These are phyloP conservation scores for Castanea crenata DNA, from an alignment of 306 rosid species.

Conservation along the genomic window DNA sequence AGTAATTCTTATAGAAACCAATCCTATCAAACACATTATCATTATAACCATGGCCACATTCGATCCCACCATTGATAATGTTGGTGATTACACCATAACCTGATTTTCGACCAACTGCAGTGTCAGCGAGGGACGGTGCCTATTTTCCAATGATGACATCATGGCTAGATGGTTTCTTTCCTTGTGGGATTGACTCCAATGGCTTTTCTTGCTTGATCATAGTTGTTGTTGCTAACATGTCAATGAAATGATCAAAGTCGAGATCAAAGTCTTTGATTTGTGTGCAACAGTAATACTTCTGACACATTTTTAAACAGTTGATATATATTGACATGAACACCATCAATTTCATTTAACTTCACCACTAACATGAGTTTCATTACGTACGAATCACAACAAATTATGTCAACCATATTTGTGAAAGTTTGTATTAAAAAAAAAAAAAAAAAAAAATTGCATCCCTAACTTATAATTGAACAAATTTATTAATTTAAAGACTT, in stretches of 20 bases:
- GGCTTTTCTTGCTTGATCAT: conserved; percentile 52
- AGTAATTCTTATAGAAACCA: conserved; percentile 50
- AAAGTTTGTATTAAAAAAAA: too few relatives aligned
- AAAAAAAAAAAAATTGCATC: too few relatives aligned
- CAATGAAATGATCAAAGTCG: neutral
- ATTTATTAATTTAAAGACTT: neutral
- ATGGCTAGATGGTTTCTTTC: conserved; percentile 60
- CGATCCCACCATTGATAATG: conserved; percentile 54
- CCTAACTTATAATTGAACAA: too few relatives aligned
- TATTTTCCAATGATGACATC: conserved; percentile 48
- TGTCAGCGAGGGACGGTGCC: conserved; percentile 45
- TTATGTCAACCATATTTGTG: too few relatives aligned
- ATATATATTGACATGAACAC: too few relatives aligned
- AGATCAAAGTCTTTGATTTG: neutral
- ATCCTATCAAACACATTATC: conserved; percentile 33
- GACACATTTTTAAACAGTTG: too few relatives aligned
- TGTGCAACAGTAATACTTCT: too few relatives aligned
- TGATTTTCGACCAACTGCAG: conserved; percentile 33
- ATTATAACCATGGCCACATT: conserved; percentile 38
- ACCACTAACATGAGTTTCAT: too few relatives aligned
- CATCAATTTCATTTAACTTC: too few relatives aligned
- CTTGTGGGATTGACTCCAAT: conserved; percentile 42
- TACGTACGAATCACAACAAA: too few relatives aligned
- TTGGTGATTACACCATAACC: conserved; percentile 60
- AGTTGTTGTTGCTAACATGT: conserved; percentile 50